Conservation (phyloP, 2,329 filamentous ascomycete species). For the Neonectria faginata region DNA sequence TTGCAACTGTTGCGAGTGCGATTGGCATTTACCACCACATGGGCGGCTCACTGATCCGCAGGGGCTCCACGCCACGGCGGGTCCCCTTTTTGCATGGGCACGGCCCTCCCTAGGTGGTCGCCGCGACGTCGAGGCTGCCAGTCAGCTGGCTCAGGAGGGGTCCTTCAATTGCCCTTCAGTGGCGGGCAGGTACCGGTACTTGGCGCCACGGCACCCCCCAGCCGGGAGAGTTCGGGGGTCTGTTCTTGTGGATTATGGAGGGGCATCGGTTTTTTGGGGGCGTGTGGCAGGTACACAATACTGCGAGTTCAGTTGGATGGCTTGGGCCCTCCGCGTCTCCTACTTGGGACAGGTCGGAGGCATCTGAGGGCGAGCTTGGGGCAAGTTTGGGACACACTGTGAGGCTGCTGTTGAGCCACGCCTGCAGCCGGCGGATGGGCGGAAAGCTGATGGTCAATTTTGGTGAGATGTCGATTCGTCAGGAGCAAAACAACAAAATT, state of each 20-base stretch:
- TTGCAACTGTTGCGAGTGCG: slow-evolving; percentile 39
- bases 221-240: slow-evolving; percentile 45
- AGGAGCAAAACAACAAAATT: slow-evolving; percentile 34
- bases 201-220: slow-evolving; percentile 23
- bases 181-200: slow-evolving; percentile 40
- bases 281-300: slow-evolving; percentile 7
- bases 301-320: slow-evolving; percentile 4
- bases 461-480: slow-evolving; percentile 43
- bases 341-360: slow-evolving; percentile 27
- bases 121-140: slow-evolving; percentile 22
- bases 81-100: slow-evolving; percentile 40
- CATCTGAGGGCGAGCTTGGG: slow-evolving; percentile 25
- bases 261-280: slow-evolving; percentile 27
- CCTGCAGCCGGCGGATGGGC: slow-evolving; percentile 40
- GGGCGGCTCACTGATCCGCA: slow-evolving; percentile 46
- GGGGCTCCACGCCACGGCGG: slow-evolving; percentile 38
- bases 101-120: not conserved
- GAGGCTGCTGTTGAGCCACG: slow-evolving; percentile 46
- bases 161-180: slow-evolving; percentile 16
- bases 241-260: slow-evolving; percentile 17
- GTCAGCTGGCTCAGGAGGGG: slow-evolving; percentile 20
- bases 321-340: slow-evolving; percentile 12
- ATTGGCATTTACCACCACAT: slow-evolving; percentile 46
- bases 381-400: slow-evolving; percentile 26
- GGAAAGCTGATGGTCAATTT: slow-evolving; percentile 42